Evolutionary conservation across 2,329 filamentous ascomycete genomes (phyloP), one percentile per base, ranked within the genome.

Genomic region (Xylaria arbuscula): DNA sequence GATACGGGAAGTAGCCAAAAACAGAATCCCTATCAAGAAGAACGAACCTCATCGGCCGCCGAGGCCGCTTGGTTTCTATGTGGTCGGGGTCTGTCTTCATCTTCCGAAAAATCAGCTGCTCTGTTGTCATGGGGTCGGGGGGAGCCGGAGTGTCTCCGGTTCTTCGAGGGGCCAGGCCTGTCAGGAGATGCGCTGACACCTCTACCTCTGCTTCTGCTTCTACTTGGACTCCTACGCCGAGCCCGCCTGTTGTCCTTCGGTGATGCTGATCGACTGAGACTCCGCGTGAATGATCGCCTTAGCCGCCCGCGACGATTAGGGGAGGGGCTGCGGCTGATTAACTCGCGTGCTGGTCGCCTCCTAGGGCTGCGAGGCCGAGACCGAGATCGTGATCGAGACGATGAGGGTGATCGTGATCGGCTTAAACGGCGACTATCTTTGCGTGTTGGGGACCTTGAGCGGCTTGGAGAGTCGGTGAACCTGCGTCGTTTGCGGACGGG

Each of bases 21-120:
- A 68, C 68, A 66, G 53, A 70, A 70, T 71, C 74, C 75, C 74
- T 74, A 76, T 74, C 71, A 76, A 77, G 76, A 74, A 76, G 73
- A 74, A 79, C 79, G 78, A 83, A 82, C 82, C 81, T 83, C 81
- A 79, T 81, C 77, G 72, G 78, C 77, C 74, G 73, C 71, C 68
- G 77, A 74, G 71, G 74, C 74, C 69, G 76, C 71, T 53, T 75
- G 75, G 72, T 76, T 72, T 75, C 73, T 78, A 68, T 77, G 72
- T 72, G 80, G 74, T 77, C 72, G 76, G 70, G 76, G 75, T 80
- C 80, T 83, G 76, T 80, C 79, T 80, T 83, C 78, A 80, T 81
- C 79, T 79, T 82, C 81, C 76, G 80, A 83, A 85, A 79, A 80
- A 88, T 89, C 87, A 89, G 84, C 86, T 78, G 83, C 84, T 80